phyloP scores from a whole-genome alignment of 768 basidiomycete genomes.

The Collybia nuda region DNA sequence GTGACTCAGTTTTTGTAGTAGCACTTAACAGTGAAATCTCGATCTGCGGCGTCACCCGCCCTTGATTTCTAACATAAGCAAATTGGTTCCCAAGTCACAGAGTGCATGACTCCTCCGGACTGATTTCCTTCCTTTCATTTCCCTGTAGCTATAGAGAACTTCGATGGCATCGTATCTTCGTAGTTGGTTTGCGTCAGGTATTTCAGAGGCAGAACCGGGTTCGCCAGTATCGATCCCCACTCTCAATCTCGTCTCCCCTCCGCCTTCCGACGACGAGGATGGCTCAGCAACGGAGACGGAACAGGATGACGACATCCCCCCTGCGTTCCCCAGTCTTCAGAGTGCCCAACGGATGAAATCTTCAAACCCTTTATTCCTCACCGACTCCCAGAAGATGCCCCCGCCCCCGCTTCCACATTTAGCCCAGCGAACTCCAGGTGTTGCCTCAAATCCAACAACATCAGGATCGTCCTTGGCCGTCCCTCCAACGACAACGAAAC shows the following conservation, averaged over 20 bases:
- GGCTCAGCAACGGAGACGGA: constrained; percentile 25
- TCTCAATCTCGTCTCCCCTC: constrained; percentile 37
- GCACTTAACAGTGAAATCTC: no score
- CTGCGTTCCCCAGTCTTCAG: constrained; percentile 69
- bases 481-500: constrained; percentile 63
- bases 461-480: constrained; percentile 46
- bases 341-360: constrained; percentile 66
- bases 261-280: constrained; percentile 39
- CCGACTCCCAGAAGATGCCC: constrained; percentile 54
- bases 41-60: no score
- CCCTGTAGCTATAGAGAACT: not conserved
- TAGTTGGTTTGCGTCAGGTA: constrained; percentile 50
- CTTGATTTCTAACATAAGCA: no score
- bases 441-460: constrained; percentile 24
- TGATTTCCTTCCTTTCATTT: not conserved
- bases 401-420: constrained; percentile 47
- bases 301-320: constrained; percentile 57
- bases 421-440: constrained; percentile 38
- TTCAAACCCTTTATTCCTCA: constrained; percentile 34
- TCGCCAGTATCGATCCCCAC: constrained; percentile 27
- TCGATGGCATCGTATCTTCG: constrained; percentile 61
- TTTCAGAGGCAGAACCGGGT: constrained; percentile 22
- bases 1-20: no score
- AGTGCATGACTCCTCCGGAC: not conserved
- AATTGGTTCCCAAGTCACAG: no score